Conservation (phyloP, 768 basidiomycete species). For the Agaricus subrufescens region DNA sequence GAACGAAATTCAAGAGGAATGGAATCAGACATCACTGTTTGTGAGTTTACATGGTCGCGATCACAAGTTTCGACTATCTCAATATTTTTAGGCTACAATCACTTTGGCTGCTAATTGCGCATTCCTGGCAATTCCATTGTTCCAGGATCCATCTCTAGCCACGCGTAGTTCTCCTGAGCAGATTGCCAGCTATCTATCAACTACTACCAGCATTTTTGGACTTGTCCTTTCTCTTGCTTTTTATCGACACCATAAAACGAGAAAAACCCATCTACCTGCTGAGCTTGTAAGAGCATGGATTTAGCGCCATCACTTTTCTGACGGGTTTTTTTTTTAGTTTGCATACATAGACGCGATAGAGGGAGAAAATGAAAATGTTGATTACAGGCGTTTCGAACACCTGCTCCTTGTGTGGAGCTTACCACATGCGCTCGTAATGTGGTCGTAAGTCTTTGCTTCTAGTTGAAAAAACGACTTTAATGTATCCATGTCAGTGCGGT, state of each 20-base stretch:
- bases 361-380: background rate
- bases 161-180: conserved; percentile 2
- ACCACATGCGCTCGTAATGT: conserved; percentile 5
- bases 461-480: too few species aligned
- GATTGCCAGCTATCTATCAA: conserved; percentile 3
- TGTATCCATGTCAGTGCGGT: background rate
- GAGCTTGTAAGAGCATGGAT: background rate
- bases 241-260: background rate
- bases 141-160: background rate
- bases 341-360: background rate
- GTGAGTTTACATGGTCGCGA: background rate
- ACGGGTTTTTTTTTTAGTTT: background rate
- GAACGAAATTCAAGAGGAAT: conserved; percentile 2
- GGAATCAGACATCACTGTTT: conserved; percentile 1
- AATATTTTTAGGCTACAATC: background rate
- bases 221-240: background rate
- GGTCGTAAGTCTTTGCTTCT: background rate
- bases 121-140: conserved; percentile 6
- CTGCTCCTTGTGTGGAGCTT: conserved; percentile 5
- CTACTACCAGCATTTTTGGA: background rate
- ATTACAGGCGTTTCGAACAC: background rate
- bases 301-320: background rate
- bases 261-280: background rate
- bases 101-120: conserved; percentile 7
- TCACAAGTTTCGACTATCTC: background rate